phyloP scores from a whole-genome alignment of 106 monocot genomes.

The Ottelia alismoides region DNA sequence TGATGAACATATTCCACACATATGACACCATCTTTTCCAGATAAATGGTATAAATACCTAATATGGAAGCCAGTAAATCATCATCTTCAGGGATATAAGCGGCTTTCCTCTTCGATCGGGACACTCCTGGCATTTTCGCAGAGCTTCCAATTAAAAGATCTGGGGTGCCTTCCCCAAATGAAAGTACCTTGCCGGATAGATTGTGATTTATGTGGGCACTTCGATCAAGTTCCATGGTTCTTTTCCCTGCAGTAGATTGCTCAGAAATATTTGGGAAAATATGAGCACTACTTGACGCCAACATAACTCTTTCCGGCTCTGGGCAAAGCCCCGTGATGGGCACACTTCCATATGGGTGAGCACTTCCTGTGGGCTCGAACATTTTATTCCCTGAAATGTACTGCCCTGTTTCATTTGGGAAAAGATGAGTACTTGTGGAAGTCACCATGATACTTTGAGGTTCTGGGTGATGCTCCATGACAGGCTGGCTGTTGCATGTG shows the following conservation, averaged over 20 bases:
- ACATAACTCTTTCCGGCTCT: slow-evolving; percentile 81
- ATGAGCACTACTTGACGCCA: slow-evolving; percentile 24
- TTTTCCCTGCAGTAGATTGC: slow-evolving; percentile 52
- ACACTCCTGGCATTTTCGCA: slow-evolving; percentile 27
- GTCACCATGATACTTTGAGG: no score
- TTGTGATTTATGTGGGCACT: slow-evolving; percentile 47
- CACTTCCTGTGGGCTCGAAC: no score
- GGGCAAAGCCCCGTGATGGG: no score
- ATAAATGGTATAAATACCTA: slow-evolving; percentile 40
- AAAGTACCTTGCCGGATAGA: slow-evolving; percentile 42
- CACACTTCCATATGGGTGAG: no score
- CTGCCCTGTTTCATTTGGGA: no score
- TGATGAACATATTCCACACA: background rate
- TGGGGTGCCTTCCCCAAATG: slow-evolving; percentile 36
- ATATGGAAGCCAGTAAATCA: slow-evolving; percentile 83
- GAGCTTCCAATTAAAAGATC: slow-evolving; percentile 33
- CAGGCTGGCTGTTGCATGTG: no score
- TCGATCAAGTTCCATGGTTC: slow-evolving; percentile 43
- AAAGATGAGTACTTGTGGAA: no score
- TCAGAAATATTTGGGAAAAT: slow-evolving; percentile 35
- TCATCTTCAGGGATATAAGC: slow-evolving; percentile 65
- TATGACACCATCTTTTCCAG: background rate
- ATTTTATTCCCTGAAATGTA: no score
- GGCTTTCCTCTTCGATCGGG: slow-evolving; percentile 31
- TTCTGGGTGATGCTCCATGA: no score